Evolutionary conservation across 805 yeast species (phyloP).

Genomic region (Monosporozyma solicola): DNA sequence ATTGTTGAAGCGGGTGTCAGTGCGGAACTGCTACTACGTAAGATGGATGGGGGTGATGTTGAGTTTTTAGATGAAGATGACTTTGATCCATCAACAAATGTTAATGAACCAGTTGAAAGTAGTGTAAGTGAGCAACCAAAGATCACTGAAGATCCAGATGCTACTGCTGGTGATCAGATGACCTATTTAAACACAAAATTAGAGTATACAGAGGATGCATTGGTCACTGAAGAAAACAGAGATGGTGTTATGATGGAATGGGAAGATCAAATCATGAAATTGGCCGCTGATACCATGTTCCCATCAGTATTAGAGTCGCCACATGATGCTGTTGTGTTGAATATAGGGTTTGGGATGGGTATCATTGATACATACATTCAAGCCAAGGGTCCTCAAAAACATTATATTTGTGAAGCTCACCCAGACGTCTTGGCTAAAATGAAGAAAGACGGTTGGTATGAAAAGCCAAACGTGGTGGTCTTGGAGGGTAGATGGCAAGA

Average conservation of each 20-base stretch:
- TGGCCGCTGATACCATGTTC: conserved; percentile 71
- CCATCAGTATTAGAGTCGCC: conserved; percentile 30
- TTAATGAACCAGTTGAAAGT: conserved; percentile 48
- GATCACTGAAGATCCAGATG: conserved; percentile 32
- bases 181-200: conserved; percentile 59
- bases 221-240: conserved; percentile 59
- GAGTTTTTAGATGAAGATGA: conserved; percentile 46
- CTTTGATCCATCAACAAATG: conserved; percentile 14
- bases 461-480: conserved; percentile 58
- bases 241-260: conserved; percentile 99
- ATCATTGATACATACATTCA: conserved; percentile 79
- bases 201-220: conserved; percentile 54
- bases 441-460: conserved; percentile 73
- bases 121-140: conserved; percentile 29
- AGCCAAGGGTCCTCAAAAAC: conserved; percentile 35
- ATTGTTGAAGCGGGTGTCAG: conserved; percentile 81
- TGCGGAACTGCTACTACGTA: conserved; percentile 74
- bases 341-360: conserved; percentile 97
- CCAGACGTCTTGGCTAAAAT: conserved; percentile 76
- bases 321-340: conserved; percentile 45
- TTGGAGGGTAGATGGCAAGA: conserved; percentile 94
- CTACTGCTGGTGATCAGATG: conserved; percentile 57
- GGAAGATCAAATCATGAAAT: conserved; percentile 76
- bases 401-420: conserved; percentile 90
- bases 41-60: conserved; percentile 53